A percentile compares a stretch with the other conserved stretches of the same genome.
Evolutionary conservation across 1,284 basidiomycete species (phyloP).

Genomic region (Tilletia horrida): DNA sequence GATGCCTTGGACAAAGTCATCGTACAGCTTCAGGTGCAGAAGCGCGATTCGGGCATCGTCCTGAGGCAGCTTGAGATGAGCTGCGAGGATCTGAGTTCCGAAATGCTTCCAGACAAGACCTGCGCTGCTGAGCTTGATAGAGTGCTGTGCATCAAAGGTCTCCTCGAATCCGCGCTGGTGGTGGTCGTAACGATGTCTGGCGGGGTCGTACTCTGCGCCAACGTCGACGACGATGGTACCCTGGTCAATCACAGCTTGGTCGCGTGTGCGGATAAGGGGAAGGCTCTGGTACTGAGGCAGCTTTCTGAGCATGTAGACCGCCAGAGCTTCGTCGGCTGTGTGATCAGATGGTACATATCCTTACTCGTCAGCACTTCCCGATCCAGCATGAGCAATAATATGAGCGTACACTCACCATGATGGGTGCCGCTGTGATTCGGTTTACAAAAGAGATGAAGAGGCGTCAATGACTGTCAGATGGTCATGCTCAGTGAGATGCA

Average conservation of each 20-base stretch:
- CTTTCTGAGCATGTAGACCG: constrained; percentile 81
- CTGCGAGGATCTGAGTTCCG: constrained; percentile 79
- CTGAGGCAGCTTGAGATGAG: constrained; percentile 61
- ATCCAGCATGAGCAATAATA: neutral
- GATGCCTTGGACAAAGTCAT: constrained; percentile 85
- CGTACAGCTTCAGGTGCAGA: constrained; percentile 87
- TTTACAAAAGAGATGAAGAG: neutral
- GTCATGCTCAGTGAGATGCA: too few species aligned
- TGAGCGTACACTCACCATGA: neutral
- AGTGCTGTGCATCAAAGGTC: constrained; percentile 74
- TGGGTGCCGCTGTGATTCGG: constrained; percentile 4
- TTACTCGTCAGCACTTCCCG: neutral
- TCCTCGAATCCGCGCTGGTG: constrained; percentile 92
- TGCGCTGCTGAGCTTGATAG: constrained; percentile 86
- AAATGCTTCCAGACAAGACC: constrained; percentile 81
- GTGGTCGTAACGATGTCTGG: constrained; percentile 80
- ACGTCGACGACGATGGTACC: constrained; percentile 98
- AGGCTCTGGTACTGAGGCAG: constrained; percentile 69
- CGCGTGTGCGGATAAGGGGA: constrained; percentile 62
- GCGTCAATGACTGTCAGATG: neutral
- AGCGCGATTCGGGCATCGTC: constrained; percentile 67
- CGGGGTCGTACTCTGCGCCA: constrained; percentile 83
- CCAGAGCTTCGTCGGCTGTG: constrained; percentile 82
- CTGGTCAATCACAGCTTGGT: constrained; percentile 71
- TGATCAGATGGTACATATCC: neutral